Base-by-base conservation (phyloP, 768 basidiomycete species). In the Suillus clintonianus region DNA sequence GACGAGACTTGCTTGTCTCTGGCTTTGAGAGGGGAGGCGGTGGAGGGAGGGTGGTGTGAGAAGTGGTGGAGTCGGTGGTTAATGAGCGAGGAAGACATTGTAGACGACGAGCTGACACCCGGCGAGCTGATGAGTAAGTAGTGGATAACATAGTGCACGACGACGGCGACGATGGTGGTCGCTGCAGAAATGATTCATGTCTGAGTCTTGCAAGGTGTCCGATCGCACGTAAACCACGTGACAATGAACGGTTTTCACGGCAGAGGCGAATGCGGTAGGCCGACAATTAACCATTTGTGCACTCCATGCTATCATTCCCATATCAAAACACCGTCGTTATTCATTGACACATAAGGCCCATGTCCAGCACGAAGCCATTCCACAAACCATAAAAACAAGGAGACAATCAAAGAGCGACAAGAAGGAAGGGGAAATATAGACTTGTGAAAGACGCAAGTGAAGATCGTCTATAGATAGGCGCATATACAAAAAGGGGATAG, bases 1-100 rank as follows among this genome's bases (percentile, higher is more conserved):
- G 67, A 37, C 74, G 72, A 37, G 77, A 67, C 48, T 77, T 70
- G 47, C 66, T 37, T 10, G 69, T 64, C 36, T 78, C 74, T 56
- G 69, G 50, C 55, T 75, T 71, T 5, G 74, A 71, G 4, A 75
- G 75, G 6, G 70, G 72, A 19, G 71, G 71, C 1, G 72, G 68
- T 3, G 69, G 78, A 0, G 73, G 74, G 39, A 71, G 71, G 15
- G 69, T 71, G 6, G 71, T 73, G 17, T 67, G 69, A 43, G 71
- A 19, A 30, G 65, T 59, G 5, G 72, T 56, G 0, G 75, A 65
- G 42, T 78, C 75, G 9, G 75, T 77, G 10, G 74, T 53, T 17
- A 75, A 64, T 3, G 61, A 64, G 22, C 74, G 74, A 36, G 67
- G 9, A 15, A 75, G 58, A 11, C 24, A 41, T 8, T 64, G 69